A percentile compares a stretch with the other conserved stretches of the same genome.
phyloP scores from a whole-genome alignment of 2,329 filamentous ascomycete genomes.

The Botrytis medusae region DNA sequence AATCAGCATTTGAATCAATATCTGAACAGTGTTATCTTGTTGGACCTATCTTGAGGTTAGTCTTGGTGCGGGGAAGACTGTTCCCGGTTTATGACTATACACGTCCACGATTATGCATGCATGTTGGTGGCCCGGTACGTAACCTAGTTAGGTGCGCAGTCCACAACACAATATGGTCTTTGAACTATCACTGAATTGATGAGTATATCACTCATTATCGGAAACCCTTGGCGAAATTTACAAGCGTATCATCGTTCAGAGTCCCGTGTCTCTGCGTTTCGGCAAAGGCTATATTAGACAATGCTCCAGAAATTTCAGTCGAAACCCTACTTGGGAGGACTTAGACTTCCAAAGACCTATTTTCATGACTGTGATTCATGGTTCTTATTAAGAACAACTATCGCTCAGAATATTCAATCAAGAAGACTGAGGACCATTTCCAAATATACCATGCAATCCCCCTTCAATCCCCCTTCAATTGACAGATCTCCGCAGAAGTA shows the following conservation, averaged over 20 bases:
- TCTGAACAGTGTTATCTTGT: not conserved
- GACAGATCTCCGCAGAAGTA: not conserved
- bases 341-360: not conserved
- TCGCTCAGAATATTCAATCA: not conserved
- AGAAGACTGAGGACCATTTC: no score
- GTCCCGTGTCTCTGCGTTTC: not conserved
- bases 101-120: not conserved
- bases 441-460: not conserved
- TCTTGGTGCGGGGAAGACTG: not conserved
- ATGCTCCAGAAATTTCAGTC: not conserved
- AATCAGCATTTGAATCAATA: not conserved
- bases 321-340: fast-evolving
- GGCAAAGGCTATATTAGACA: not conserved
- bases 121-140: not conserved
- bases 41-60: not conserved
- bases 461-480: not conserved
- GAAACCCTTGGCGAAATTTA: not conserved
- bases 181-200: not conserved
- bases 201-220: not conserved
- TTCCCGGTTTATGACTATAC: not conserved
- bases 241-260: not conserved
- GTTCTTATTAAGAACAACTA: not conserved
- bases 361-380: not conserved
- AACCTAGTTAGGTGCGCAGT: not conserved
- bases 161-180: no score